These are phyloP conservation scores for Melocanna baccifera DNA, from an alignment of 176 grass and related monocot genomes.

Conservation along the genomic window DNA sequence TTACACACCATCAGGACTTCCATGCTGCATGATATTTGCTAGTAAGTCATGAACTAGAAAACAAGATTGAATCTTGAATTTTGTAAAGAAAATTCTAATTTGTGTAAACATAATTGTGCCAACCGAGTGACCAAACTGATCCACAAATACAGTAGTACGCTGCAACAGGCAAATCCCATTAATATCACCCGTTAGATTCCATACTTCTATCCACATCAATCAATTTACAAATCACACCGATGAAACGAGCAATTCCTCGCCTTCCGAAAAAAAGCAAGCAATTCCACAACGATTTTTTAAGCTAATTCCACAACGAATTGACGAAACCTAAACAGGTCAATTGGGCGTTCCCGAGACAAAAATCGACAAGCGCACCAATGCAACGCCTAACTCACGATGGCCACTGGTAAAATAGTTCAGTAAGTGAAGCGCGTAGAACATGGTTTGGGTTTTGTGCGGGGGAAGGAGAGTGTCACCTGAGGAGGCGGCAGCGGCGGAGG, in stretches of 20 bases:
- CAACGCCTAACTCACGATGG: background rate
- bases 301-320: background rate
- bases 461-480: background rate
- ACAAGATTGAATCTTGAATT: background rate
- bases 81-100: background rate
- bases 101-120: background rate
- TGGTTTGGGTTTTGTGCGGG: background rate
- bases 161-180: background rate
- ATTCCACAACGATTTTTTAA: too few species aligned
- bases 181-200: background rate
- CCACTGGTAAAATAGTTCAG: background rate
- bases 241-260: too few species aligned
- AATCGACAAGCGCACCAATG: background rate
- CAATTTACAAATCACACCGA: background rate
- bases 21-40: background rate
- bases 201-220: background rate
- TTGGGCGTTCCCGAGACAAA: background rate
- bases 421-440: background rate
- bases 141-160: background rate
- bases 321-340: constrained; percentile 3
- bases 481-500: background rate
- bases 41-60: background rate
- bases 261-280: background rate
- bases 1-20: background rate
- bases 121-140: background rate